Base-by-base conservation (phyloP, 1,284 basidiomycete genomes). In the Cryptococcus hybrid region DNA sequence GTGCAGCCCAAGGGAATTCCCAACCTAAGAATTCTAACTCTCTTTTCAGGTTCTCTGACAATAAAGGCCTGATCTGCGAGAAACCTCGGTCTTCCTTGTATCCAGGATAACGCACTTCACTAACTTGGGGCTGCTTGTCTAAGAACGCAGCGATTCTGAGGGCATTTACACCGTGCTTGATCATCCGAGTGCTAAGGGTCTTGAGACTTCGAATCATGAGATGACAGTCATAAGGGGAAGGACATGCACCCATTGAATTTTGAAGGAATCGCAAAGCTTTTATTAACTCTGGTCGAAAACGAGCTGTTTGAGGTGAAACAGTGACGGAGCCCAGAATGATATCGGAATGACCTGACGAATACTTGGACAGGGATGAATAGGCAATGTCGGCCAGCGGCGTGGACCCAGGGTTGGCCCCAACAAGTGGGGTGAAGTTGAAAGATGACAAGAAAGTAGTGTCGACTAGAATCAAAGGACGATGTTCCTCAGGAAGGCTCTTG, bases 371-470 rank as follows among this genome's bases (percentile, higher is more conserved):
- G 47, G 84, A 77, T 52, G 65, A 73, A 52, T 70, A 66, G 61
- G 77, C 69, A 36, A 77, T 59, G 68, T 82, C 77, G 45, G 71
- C 76, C 7, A 72, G 61, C 57, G 82, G 93, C 88, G 43, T 89
- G 18, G n/a, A 45, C n/a, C 50, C 56, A 5, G 56, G 56, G 2
- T 42, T 36, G 60, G 66, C 89, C 43, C 88, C 85, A 47, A 87
- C 82, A 36, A 98, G 84, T 0, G 94, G 94, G 1, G 90, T 92
- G 56, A 88, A 85, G 80, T 89, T 96, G 82, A 87, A 98, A 0
- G 94, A 91, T 0, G 90, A 93, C 51, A 93, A 82, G 84, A 92
- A 95, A 38, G 90, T 95, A 79, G 90, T 92, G 80, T 94, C 92
- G 52, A 96, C 88, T 50, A 93, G 83, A n/a, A 95, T 83, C 15